phyloP scores from a whole-genome alignment of 106 monocot species.

The Dendrobium huoshanense region DNA sequence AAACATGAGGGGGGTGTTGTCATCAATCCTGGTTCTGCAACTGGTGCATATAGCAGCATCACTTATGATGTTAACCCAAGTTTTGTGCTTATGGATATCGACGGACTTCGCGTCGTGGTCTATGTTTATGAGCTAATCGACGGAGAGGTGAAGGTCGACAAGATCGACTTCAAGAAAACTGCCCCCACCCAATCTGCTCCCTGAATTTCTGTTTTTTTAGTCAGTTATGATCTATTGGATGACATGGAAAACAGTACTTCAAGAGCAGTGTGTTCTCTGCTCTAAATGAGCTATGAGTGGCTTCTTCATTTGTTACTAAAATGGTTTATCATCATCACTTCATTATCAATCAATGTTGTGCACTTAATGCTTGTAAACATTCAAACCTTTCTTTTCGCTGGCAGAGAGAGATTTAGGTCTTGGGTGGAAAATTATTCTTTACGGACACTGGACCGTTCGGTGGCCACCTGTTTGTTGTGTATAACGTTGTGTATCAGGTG shows the following conservation, averaged over 20 bases:
- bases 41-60: constrained; percentile 89
- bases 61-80: constrained; percentile 93
- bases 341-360: too few species aligned
- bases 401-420: too few species aligned
- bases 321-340: too few species aligned
- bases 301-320: not conserved
- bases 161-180: constrained; percentile 97
- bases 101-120: constrained; percentile 80
- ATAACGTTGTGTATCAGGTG: too few species aligned
- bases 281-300: not conserved
- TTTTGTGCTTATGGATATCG: constrained; percentile 96
- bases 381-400: too few species aligned
- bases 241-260: too few species aligned
- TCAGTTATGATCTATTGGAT: too few species aligned
- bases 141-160: constrained; percentile 94
- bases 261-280: not conserved
- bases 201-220: not conserved
- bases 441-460: too few species aligned
- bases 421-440: too few species aligned
- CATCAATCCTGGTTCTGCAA: constrained; percentile 96
- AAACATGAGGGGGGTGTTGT: constrained; percentile 97
- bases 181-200: constrained; percentile 13
- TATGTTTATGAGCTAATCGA: constrained; percentile 96
- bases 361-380: too few species aligned
- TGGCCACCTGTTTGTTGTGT: too few species aligned